Evolutionary conservation across 2,329 filamentous ascomycete genomes (phyloP).

Genomic region (Colletotrichum zoysiae): DNA sequence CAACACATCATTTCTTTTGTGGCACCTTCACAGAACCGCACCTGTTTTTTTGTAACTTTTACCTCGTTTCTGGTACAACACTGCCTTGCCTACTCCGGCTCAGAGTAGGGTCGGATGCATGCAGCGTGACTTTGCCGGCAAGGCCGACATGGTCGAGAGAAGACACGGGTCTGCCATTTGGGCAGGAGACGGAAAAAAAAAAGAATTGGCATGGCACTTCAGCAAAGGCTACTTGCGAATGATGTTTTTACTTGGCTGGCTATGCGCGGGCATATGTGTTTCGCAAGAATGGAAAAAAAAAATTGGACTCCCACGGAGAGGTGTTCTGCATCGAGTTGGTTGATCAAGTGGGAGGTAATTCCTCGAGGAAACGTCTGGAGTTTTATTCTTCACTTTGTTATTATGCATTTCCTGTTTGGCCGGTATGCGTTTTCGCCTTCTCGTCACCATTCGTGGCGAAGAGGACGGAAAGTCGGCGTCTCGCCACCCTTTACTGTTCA

Average conservation of each 20-base stretch:
- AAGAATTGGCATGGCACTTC: constrained; percentile 10
- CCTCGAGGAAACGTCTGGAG: constrained; percentile 33
- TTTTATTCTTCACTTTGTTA: constrained; percentile 37
- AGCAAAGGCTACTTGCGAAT: constrained; percentile 37
- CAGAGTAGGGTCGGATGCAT: background rate
- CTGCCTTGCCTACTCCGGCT: background rate
- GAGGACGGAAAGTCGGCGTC: background rate
- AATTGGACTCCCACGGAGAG: constrained; percentile 49
- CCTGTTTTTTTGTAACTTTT: background rate
- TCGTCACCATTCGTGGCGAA: constrained; percentile 34
- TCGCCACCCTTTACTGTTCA: constrained; percentile 16
- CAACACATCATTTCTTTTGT: constrained; percentile 1
- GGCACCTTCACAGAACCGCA: background rate
- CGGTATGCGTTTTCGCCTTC: constrained; percentile 8
- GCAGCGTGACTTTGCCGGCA: background rate
- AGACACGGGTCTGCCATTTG: background rate
- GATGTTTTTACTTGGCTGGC: constrained; percentile 46
- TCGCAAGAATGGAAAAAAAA: constrained; percentile 45
- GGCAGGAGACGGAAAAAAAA: constrained; percentile 6
- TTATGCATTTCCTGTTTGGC: constrained; percentile 21
- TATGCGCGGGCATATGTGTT: constrained; percentile 44
- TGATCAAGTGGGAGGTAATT: constrained; percentile 50
- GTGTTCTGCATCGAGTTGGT: constrained; percentile 54
- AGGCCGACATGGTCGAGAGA: background rate
- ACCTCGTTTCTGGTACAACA: background rate